Percentiles rank a stretch among this genome's conserved stretches.
Evolutionary conservation across 2,329 filamentous ascomycete genomes (phyloP).

Genomic region (Calonectria ilicicola): DNA sequence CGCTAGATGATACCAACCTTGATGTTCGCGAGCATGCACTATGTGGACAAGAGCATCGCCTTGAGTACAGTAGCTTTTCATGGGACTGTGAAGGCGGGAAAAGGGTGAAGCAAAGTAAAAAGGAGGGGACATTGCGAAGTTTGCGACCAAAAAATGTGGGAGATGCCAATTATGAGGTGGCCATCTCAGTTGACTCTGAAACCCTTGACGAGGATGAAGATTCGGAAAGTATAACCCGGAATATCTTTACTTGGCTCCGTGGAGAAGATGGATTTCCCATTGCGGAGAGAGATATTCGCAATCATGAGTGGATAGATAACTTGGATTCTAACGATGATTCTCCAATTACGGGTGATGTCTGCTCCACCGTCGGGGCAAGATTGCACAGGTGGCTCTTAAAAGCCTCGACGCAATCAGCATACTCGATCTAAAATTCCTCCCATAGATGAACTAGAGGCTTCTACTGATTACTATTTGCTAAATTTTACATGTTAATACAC

Average conservation of each 20-base stretch:
- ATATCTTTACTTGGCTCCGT: conserved; percentile 46
- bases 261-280: conserved; percentile 43
- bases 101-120: neutral
- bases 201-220: conserved; percentile 22
- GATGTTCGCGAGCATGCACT: conserved; percentile 31
- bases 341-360: conserved; percentile 20
- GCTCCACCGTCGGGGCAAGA: conserved; percentile 11
- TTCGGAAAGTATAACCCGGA: conserved; percentile 42
- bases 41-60: conserved; percentile 11
- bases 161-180: neutral
- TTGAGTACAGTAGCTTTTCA: conserved; percentile 11
- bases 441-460: too few species aligned
- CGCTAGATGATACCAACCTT: conserved; percentile 26
- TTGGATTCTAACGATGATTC: conserved; percentile 35
- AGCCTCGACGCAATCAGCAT: conserved; percentile 18
- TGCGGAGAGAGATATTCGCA: conserved; percentile 41
- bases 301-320: conserved; percentile 46
- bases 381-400: conserved; percentile 21
- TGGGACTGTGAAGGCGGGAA: conserved; percentile 17
- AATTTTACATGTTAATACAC: too few species aligned
- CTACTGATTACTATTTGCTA: too few species aligned
- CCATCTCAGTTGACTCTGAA: conserved; percentile 13
- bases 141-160: neutral
- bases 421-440: neutral
- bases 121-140: rapidly evolving